phyloP scores from a whole-genome alignment of 805 yeast genomes.

The Starmera quercuum region DNA sequence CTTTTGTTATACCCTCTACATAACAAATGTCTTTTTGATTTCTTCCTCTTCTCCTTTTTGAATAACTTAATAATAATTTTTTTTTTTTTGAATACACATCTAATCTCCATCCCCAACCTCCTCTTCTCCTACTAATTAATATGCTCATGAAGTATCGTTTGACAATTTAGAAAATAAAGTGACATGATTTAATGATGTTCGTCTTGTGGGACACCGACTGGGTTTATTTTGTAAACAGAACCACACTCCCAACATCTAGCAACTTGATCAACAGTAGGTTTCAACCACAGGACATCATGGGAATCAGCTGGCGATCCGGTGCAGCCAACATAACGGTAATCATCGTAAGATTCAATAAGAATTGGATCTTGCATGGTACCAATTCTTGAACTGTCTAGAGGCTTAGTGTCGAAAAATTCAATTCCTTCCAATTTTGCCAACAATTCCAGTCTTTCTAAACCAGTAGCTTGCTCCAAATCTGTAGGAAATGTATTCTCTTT shows the following conservation, averaged over 20 bases:
- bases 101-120: neutral
- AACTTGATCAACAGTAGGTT: conserved; percentile 72
- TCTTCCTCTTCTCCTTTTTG: neutral
- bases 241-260: conserved; percentile 99
- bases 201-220: conserved; percentile 72
- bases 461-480: conserved; percentile 94
- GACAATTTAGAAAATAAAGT: neutral
- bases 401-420: conserved; percentile 84
- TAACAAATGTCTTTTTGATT: neutral
- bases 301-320: conserved; percentile 93
- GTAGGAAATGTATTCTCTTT: conserved; percentile 80
- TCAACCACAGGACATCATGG: conserved; percentile 88
- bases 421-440: conserved; percentile 94
- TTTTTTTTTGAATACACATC: neutral
- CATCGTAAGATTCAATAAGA: conserved; percentile 83
- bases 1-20: too few relatives aligned
- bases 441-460: conserved; percentile 93
- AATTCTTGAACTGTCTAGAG: conserved; percentile 77
- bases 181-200: conserved; percentile 29
- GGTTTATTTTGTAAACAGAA: conserved; percentile 82
- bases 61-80: neutral
- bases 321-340: conserved; percentile 94
- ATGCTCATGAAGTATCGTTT: neutral
- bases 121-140: neutral
- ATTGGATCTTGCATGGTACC: conserved; percentile 92